Conservation (phyloP, 768 basidiomycete genomes). For the Russula emetica region DNA sequence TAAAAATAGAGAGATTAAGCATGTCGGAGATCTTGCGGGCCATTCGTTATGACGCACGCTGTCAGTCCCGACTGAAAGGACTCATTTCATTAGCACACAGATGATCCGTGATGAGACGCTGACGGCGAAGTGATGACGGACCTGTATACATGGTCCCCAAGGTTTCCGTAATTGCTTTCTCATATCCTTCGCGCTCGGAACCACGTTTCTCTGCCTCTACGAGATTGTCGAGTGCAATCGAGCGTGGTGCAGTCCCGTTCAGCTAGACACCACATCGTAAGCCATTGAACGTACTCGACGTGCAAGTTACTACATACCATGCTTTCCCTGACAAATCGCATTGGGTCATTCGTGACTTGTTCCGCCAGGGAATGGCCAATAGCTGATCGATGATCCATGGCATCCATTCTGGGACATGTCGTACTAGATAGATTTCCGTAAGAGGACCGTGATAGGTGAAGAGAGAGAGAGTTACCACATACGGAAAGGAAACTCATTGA, state of each 20-base stretch:
- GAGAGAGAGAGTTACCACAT: not conserved
- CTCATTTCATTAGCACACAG: not conserved
- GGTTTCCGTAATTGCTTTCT: not conserved
- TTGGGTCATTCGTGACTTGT: not conserved
- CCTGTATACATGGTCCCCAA: slow-evolving; percentile 8
- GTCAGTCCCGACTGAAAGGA: not conserved
- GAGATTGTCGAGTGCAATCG: not conserved
- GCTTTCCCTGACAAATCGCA: slow-evolving; percentile 3
- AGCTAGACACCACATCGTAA: not conserved
- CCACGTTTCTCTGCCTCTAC: not conserved
- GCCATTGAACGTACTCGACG: not conserved
- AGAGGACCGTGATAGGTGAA: not conserved
- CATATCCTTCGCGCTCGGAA: not conserved
- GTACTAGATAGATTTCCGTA: not conserved
- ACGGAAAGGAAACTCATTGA: slow-evolving; percentile 19
- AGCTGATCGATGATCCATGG: slow-evolving; percentile 11
- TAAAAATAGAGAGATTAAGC: not conserved
- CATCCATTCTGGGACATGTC: slow-evolving; percentile 11
- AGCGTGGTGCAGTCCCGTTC: not conserved
- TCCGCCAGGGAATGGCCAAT: not conserved
- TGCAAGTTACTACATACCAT: not conserved
- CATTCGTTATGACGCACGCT: not conserved
- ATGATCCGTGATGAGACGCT: not conserved
- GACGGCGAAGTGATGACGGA: not conserved
- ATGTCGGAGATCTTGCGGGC: not conserved